Percentiles rank a stretch among this genome's conserved stretches.
phyloP scores from a whole-genome alignment of 176 grass and related monocot species.

The Zea luxurians region DNA sequence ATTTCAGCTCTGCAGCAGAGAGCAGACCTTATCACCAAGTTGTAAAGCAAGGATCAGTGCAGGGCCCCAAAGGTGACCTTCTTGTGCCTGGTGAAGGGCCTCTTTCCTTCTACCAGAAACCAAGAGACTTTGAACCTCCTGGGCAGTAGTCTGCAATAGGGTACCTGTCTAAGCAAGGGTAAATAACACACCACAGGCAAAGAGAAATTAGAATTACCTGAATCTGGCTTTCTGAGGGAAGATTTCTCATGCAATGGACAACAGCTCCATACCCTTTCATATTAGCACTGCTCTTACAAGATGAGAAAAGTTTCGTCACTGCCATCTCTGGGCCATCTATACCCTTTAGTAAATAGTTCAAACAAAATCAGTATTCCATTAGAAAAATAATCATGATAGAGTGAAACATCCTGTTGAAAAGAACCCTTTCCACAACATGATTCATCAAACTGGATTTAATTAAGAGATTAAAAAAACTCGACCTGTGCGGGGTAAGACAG shows the following conservation, averaged over 20 bases:
- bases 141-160: slow-evolving; percentile 64
- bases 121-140: slow-evolving; percentile 83
- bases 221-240: slow-evolving; percentile 76
- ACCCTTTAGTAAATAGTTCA: slow-evolving; percentile 56
- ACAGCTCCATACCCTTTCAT: slow-evolving; percentile 52
- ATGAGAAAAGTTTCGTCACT: slow-evolving; percentile 78
- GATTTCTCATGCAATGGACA: slow-evolving; percentile 63
- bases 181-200: background rate
- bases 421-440: background rate
- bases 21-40: slow-evolving; percentile 71
- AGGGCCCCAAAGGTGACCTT: slow-evolving; percentile 93
- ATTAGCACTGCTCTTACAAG: slow-evolving; percentile 54
- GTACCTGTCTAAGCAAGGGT: slow-evolving; percentile 17
- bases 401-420: background rate
- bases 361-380: slow-evolving; percentile 34
- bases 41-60: slow-evolving; percentile 87
- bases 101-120: slow-evolving; percentile 95
- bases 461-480: background rate
- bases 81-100: slow-evolving; percentile 81
- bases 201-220: slow-evolving; percentile 50
- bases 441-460: background rate
- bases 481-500: no score
- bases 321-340: slow-evolving; percentile 85
- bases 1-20: background rate
- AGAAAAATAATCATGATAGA: background rate